Base-by-base conservation (phyloP, 2,329 filamentous ascomycete species). In the Fusarium euwallaceae region DNA sequence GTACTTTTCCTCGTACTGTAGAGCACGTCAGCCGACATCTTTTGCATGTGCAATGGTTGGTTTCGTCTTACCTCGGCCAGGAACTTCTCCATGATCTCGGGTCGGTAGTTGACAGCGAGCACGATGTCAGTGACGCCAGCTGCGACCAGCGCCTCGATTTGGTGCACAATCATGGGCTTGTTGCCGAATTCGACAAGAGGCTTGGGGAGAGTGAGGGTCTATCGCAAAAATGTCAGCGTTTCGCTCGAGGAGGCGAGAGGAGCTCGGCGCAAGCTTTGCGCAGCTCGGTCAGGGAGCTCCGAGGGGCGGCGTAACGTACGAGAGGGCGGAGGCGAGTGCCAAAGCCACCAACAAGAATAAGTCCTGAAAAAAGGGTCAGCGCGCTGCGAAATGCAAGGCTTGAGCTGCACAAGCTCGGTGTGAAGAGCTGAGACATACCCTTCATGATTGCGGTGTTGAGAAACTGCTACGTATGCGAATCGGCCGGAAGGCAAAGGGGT, bases 311-410 rank as follows among this genome's bases (percentile, higher is more conserved):
- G 83, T 92, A 70, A 80, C 92, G 83, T 92, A 97, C 95, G 83
- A 98, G 91, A 88, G 96, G 96, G 83, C 96, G 94, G 82, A 99
- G 93, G 86, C 96, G 95, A 85, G 96, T 99, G 87, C 96, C 96
- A 86, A 98, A 99, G 85, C 96, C 97, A 88, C 97, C 97, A 86
- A 98, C 97, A 83, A 98, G 95, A 93, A 98, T 98, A 83, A 98
- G 93, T 87, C 95, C 95, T 98, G 12, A 24, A 16, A n/a, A 29
- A 48, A 43, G 6, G 48, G 65, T 80, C 70, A 80, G 78, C 60
- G 65, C 65, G 43, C 55, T n/a, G 61, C 16, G 8, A 34, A 34
- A 34, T 12, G 32, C 32, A 12, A 12, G 32, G 4, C 32, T 34
- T 34, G 32, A 34, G 32, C 32, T 34, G 32, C 22, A 51, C 41